Evolutionary conservation across 140 eudicot genomes (phyloP).

Genomic region (Flaveria floridana): DNA sequence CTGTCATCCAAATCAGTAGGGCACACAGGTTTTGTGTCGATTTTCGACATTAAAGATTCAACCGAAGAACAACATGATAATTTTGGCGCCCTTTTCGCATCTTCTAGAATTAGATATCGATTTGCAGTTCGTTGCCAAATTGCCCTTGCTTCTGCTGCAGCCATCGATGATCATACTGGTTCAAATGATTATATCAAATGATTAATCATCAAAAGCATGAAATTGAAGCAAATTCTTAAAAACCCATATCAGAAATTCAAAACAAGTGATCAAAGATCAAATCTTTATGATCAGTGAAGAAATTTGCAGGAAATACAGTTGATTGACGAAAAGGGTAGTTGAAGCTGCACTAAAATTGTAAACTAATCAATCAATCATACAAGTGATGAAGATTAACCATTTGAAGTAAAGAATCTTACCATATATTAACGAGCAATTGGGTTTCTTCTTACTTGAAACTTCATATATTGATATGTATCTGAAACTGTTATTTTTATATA

Average conservation of each 20-base stretch:
- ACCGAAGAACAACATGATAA: constrained; percentile 69
- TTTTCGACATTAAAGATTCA: constrained; percentile 42
- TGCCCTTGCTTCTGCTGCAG: constrained; percentile 82
- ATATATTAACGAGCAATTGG: constrained; percentile 18
- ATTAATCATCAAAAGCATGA: neutral
- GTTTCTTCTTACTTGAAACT: neutral
- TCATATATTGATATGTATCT: neutral
- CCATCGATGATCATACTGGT: constrained; percentile 46
- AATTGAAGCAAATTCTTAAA: neutral
- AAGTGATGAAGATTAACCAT: neutral
- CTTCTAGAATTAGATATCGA: constrained; percentile 82
- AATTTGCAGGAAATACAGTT: too few relatives aligned
- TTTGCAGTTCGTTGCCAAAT: constrained; percentile 88
- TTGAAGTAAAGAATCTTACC: constrained; percentile 31
- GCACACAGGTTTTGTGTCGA: constrained; percentile 38
- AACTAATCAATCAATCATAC: constrained; percentile 10
- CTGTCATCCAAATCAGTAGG: constrained; percentile 30
- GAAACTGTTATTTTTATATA: neutral
- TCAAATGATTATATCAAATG: neutral
- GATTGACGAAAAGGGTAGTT: constrained; percentile 5
- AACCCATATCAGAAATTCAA: constrained; percentile 8
- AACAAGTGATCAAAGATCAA: neutral
- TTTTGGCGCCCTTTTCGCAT: constrained; percentile 88
- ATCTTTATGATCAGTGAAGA: constrained; percentile 13
- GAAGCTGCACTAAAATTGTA: neutral